Evolutionary conservation across 805 yeast species (phyloP), one percentile per base, ranked within the genome.

Genomic region (Candida boidinii): DNA sequence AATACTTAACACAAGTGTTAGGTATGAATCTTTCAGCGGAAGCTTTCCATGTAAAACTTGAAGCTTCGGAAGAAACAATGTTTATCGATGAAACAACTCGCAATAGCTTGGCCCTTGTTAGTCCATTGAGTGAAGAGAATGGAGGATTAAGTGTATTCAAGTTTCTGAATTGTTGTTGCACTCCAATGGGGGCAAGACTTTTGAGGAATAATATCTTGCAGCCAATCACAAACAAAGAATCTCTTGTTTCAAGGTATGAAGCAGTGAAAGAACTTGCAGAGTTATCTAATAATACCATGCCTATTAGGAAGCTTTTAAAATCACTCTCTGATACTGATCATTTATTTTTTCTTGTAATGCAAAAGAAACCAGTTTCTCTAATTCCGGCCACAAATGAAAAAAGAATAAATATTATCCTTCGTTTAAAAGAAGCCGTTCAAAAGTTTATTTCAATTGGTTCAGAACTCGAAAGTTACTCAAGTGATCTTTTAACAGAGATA

Each of bases 151-250:
- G 64, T 0, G 44, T 70, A 7, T 52, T 57, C 20, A 62, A 59
- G 17, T 50, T 53, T 26, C 38, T 68, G 28, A 56, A 68, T 39
- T 39, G 45, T 1, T 66, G 72, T 1, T 36, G 45, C 0, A 69
- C 76, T 0, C 62, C 57, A 33, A 70, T 69, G 75, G 76, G 75
- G 0, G 49, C 45, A 12, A 40, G 74, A 31, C 36, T 60, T 6
- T 44, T 70, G 30, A 55, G 58, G 38, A 62, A 53, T 23, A 66
- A 57, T 32, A 57, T 68, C 3, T 38, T 69, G n/a, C 76, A 69
- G 36, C 76, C 75, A 0, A 41, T 69, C 12, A 65, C 70, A 1
- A 63, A 64, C 39, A 38, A 36, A 13, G 38, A 40, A 0, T 57
- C 64, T 16, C 56, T 70, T 3, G 35, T 42, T 9, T 41, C 57